phyloP scores from a whole-genome alignment of 2,329 filamentous ascomycete genomes.

The Diaporthe vaccinii region DNA sequence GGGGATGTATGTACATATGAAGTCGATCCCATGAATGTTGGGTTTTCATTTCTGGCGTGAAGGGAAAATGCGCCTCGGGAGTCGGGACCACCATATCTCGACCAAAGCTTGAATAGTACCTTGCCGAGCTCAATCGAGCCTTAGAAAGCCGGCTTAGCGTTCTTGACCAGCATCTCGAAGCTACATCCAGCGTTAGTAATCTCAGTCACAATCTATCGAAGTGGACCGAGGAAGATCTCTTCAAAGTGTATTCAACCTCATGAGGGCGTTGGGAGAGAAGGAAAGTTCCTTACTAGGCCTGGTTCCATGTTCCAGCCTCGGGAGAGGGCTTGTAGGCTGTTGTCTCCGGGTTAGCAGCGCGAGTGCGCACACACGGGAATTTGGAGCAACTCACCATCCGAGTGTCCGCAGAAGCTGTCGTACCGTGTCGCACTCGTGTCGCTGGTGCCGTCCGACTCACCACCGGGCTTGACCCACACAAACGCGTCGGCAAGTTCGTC shows the following conservation, averaged over 20 bases:
- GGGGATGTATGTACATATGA: conserved; percentile 5
- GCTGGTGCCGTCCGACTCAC: conserved; percentile 67
- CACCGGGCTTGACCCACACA: conserved; percentile 79
- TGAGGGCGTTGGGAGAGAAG: no score
- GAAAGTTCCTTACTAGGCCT: conserved; percentile 58
- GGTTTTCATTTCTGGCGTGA: neutral
- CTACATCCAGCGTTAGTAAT: neutral
- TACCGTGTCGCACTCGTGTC: conserved; percentile 64
- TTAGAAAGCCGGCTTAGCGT: conserved; percentile 67
- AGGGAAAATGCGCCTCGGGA: conserved; percentile 6
- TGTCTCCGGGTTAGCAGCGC: neutral
- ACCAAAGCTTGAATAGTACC: neutral
- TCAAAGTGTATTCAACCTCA: no score
- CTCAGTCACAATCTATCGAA: no score
- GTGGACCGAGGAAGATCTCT: no score
- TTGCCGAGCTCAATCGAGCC: neutral
- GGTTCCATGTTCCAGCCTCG: conserved; percentile 78
- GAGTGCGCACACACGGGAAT: rapidly evolving
- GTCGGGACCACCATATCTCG: conserved; percentile 26
- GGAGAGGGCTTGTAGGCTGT: conserved; percentile 73
- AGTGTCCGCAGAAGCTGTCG: conserved; percentile 65
- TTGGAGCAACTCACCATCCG: conserved; percentile 48
- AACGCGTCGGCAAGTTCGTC: conserved; percentile 74
- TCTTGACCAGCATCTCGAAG: conserved; percentile 68
- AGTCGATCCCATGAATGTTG: neutral